phyloP scores from a whole-genome alignment of 1,139 yeast genomes.

The Taiozyma onychis region DNA sequence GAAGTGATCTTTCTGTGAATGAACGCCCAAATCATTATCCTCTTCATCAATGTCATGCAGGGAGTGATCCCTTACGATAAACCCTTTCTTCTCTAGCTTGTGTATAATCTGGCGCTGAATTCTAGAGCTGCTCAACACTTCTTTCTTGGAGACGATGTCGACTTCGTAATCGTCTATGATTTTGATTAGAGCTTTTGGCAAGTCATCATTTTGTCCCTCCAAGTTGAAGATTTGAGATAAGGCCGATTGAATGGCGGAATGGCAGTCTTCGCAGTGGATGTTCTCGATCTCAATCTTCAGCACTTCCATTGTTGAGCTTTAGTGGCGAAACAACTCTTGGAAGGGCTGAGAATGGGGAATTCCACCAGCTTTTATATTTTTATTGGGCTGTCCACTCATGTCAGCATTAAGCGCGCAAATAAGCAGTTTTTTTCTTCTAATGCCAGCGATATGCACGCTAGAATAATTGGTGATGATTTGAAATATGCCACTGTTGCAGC shows the following conservation, averaged over 20 bases:
- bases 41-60: constrained; percentile 9
- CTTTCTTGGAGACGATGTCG: constrained; percentile 4
- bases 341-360: neutral
- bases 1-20: neutral
- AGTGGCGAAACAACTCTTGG: neutral
- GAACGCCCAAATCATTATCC: neutral
- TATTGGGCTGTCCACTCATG: neutral
- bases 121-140: constrained; percentile 1
- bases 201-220: neutral
- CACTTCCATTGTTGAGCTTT: constrained; percentile 6
- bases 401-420: neutral
- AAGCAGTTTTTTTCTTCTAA: neutral
- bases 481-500: neutral
- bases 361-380: neutral
- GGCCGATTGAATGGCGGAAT: constrained; percentile 29
- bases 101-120: constrained; percentile 9
- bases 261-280: constrained; percentile 50
- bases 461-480: neutral
- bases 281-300: constrained; percentile 24
- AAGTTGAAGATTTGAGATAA: constrained; percentile 20
- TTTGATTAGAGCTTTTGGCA: constrained; percentile 10
- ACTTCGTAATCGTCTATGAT: constrained; percentile 14
- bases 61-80: constrained; percentile 14
- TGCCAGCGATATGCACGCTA: neutral
- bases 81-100: constrained; percentile 13